A percentile compares a stretch with the other conserved stretches of the same genome.
Evolutionary conservation across 2,329 filamentous ascomycete genomes (phyloP).

Genomic region (Coniella vitis): DNA sequence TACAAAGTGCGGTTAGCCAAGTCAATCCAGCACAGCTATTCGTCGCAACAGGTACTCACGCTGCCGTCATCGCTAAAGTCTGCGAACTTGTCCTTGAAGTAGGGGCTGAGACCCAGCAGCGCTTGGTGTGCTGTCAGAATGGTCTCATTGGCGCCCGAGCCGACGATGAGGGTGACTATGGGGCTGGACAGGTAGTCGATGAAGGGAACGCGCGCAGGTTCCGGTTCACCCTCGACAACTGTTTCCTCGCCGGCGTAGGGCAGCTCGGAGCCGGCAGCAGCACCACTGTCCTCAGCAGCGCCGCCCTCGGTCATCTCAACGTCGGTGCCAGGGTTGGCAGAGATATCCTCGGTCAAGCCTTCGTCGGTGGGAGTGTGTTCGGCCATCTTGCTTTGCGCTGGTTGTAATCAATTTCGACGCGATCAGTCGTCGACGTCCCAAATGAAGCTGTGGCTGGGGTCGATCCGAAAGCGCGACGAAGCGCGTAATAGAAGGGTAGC

Average conservation of each 20-base stretch:
- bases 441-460: too few relatives aligned
- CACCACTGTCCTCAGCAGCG: conserved; percentile 19
- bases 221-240: conserved; percentile 23
- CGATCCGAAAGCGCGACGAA: too few relatives aligned
- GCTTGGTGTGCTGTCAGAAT: conserved; percentile 73
- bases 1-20: too few relatives aligned
- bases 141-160: conserved; percentile 50
- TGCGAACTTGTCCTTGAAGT: conserved; percentile 58
- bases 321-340: conserved; percentile 27
- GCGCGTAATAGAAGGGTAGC: too few relatives aligned
- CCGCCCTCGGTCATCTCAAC: conserved; percentile 27
- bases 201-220: conserved; percentile 35
- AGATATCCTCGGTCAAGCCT: conserved; percentile 24
- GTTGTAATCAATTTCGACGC: too few relatives aligned
- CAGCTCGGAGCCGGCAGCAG: conserved; percentile 23
- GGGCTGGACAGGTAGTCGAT: conserved; percentile 61
- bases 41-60: conserved; percentile 36
- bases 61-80: conserved; percentile 54
- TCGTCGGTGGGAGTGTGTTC: conserved; percentile 25
- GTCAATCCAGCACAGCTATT: not conserved
- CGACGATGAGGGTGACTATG: conserved; percentile 61
- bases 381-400: conserved; percentile 22
- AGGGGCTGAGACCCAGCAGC: conserved; percentile 68
- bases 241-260: conserved; percentile 32
- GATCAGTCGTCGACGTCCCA: too few relatives aligned